Conservation (phyloP, 495 filamentous ascomycete species). For the Acidomyces sp. region DNA sequence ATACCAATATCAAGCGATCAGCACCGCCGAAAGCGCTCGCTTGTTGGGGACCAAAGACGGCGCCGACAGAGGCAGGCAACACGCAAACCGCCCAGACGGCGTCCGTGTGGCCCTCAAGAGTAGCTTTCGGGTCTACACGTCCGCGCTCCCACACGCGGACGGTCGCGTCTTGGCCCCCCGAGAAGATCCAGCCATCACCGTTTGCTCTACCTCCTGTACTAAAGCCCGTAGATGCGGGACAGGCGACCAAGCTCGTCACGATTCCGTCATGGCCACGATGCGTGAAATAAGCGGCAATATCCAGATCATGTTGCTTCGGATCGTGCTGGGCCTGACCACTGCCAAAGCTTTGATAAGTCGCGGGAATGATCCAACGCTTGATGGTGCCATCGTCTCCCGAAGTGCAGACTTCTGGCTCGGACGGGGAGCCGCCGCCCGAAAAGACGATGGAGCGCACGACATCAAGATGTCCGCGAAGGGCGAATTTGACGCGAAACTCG, state of each 20-base stretch:
- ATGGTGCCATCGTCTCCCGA: slow-evolving; percentile 89
- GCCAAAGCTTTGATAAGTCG: slow-evolving; percentile 44
- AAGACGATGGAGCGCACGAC: slow-evolving; percentile 89
- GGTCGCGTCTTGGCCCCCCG: slow-evolving; percentile 85
- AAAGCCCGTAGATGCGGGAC: slow-evolving; percentile 70
- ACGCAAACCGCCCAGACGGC: slow-evolving; percentile 93
- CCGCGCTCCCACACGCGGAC: slow-evolving; percentile 91
- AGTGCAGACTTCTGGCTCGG: slow-evolving; percentile 93
- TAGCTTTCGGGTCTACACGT: slow-evolving; percentile 87
- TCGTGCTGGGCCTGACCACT: slow-evolving; percentile 30
- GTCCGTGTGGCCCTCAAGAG: slow-evolving; percentile 85
- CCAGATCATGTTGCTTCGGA: slow-evolving; percentile 44
- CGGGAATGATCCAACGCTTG: slow-evolving; percentile 89
- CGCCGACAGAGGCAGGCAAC: slow-evolving; percentile 67
- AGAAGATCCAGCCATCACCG: slow-evolving; percentile 96
- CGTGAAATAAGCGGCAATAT: slow-evolving; percentile 85
- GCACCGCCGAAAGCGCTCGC: slow-evolving; percentile 51
- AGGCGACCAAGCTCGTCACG: slow-evolving; percentile 78
- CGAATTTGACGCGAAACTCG: slow-evolving; percentile 81
- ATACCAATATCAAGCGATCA: slow-evolving; percentile 80
- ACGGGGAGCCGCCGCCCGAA: slow-evolving; percentile 84
- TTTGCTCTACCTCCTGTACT: slow-evolving; percentile 71
- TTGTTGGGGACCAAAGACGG: slow-evolving; percentile 47
- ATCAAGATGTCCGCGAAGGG: slow-evolving; percentile 81
- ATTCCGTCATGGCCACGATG: slow-evolving; percentile 83